Percentiles rank a stretch among this genome's conserved stretches.
Conservation (phyloP, 1,284 basidiomycete genomes). For the Moniliophthora roreri region DNA sequence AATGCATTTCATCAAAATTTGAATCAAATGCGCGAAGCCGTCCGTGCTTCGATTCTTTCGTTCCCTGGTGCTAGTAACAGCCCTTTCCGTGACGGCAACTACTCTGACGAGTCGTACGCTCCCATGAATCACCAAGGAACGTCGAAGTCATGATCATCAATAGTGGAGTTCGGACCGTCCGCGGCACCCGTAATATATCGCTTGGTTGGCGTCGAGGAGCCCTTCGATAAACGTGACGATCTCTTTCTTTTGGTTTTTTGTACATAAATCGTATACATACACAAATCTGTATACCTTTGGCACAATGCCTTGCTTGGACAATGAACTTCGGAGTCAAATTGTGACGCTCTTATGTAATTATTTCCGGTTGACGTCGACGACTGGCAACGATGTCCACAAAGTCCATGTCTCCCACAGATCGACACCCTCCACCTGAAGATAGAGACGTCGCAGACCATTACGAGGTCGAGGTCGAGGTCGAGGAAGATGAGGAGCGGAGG, state of each 20-base stretch:
- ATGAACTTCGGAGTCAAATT: too few relatives aligned
- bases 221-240: too few relatives aligned
- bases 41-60: conserved; percentile 61
- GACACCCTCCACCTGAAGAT: background rate
- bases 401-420: background rate
- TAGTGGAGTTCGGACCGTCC: conserved; percentile 20
- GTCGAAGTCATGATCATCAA: conserved; percentile 46
- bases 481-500: conserved; percentile 9
- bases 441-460: background rate
- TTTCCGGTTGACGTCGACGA: background rate
- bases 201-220: too few relatives aligned
- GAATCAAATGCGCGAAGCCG: conserved; percentile 72
- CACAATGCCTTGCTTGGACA: too few relatives aligned
- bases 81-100: conserved; percentile 45
- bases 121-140: conserved; percentile 47
- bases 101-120: conserved; percentile 54
- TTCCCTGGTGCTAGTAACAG: conserved; percentile 44
- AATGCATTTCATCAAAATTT: conserved; percentile 78
- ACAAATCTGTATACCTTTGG: too few relatives aligned
- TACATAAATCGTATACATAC: too few relatives aligned
- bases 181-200: conserved; percentile 55
- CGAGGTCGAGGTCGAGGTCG: too few relatives aligned
- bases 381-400: background rate
- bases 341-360: too few relatives aligned
- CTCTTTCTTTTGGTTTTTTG: too few relatives aligned